phyloP scores from a whole-genome alignment of 2,329 filamentous ascomycete species.

The Magnaporthiopsis poae region DNA sequence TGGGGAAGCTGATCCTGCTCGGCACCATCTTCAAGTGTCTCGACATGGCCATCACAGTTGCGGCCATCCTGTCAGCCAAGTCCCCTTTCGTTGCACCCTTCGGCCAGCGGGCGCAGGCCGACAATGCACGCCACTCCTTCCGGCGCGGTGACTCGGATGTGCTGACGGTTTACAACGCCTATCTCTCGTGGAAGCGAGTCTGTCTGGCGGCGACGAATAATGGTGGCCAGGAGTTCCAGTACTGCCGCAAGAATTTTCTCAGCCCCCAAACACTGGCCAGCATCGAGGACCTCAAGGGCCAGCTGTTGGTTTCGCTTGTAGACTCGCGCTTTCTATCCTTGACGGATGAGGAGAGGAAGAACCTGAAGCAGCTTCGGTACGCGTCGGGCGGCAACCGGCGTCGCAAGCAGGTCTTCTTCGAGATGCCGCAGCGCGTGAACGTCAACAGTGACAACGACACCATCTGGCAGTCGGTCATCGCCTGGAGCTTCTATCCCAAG shows the following conservation, averaged over 20 bases:
- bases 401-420: conserved; percentile 63
- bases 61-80: conserved; percentile 87
- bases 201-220: conserved; percentile 47
- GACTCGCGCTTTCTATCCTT: conserved; percentile 77
- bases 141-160: conserved; percentile 83
- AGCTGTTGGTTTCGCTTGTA: conserved; percentile 72
- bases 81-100: conserved; percentile 85
- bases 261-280: conserved; percentile 79
- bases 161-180: conserved; percentile 87
- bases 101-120: conserved; percentile 71
- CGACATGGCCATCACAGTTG: conserved; percentile 83
- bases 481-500: conserved; percentile 93
- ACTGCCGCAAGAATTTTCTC: conserved; percentile 90
- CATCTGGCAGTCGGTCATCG: conserved; percentile 70
- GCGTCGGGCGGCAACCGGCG: conserved; percentile 43
- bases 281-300: conserved; percentile 91
- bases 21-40: conserved; percentile 82
- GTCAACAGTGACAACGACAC: conserved; percentile 70
- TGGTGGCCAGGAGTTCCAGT: conserved; percentile 68
- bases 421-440: conserved; percentile 67
- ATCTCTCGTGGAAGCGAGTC: conserved; percentile 75
- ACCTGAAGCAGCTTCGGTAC: conserved; percentile 60
- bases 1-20: conserved; percentile 84
- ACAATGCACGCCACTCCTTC: conserved; percentile 69
- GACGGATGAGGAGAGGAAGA: conserved; percentile 59